Base-by-base conservation (phyloP, 768 basidiomycete genomes). In the Tremella yokohamensis region DNA sequence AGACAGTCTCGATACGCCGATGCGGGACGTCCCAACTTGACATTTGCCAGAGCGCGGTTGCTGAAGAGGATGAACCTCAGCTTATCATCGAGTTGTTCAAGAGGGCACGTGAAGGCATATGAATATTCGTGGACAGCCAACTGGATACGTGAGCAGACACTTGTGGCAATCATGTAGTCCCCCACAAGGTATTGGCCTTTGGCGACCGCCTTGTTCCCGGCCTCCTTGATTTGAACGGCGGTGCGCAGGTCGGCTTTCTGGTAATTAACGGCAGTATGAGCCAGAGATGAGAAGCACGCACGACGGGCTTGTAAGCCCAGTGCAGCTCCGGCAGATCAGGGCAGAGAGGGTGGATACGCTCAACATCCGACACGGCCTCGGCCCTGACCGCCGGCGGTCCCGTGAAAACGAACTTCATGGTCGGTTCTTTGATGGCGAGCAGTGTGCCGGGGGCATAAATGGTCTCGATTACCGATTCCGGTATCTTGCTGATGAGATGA, bases 1-100 rank as follows among this genome's bases (percentile, higher is more conserved):
- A 48, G 34, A 49, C 58, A 60, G 34, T 60, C 58, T 8, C 34
- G 29, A 25, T 51, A 45, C 9, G 58, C 58, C 2, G 58, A 42
- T 8, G 49, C 58, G n/a, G 26, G 37, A 6, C 39, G 15, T 7
- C 38, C n/a, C 3, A 54, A 20, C 15, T 24, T 18, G 34, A 60
- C n/a, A 45, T 60, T 19, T 6, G 58, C 47, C 8, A 34, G 52
- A 11, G 58, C 40, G 11, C 58, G 52, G 39, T 60, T 60, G 34
- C 44, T 19, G 24, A 53, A 44, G 16, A 60, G 57, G 11, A 20
- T 22, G 47, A 56, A 26, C 3, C 8, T 13, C n/a, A 37, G 37
- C 2, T 22, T 34, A 1, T 20, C 15, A 16, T 49, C 26, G 1
- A 38, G 12, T 7, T 24, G 11, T 7, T n/a, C 52, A 13, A 8